Base-by-base conservation (phyloP, 371 early-diverging fungal species). In the Dipsacomyces acuminosporus region DNA sequence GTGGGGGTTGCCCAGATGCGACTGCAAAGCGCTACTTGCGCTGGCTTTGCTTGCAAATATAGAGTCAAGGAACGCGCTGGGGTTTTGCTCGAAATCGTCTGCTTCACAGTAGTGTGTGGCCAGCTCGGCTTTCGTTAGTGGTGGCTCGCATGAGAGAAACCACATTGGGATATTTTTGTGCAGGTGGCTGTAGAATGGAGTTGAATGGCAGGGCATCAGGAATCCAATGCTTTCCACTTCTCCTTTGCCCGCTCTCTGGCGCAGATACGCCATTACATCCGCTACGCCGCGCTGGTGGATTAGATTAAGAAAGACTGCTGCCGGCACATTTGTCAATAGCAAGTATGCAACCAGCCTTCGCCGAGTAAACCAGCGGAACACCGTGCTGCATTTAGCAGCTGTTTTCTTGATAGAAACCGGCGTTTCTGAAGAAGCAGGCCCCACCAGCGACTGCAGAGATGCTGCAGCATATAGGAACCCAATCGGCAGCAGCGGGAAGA, bases 201-300 rank as follows among this genome's bases (percentile, higher is more conserved):
- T 93, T 2, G 94, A 94, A 67, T 96, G 96, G 53, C 97, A 96
- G 1, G 97, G 96, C 93, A 92, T 95, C 33, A 94, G 56, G 51
- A 93, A 87, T 0, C 85, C 77, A 1, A 88, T 72, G 19, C 75
- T 71, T 7, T 45, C 50, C 0, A 79, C 72, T 7, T 47, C 46
- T 11, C 59, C 72, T 0, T 23, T 38, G 2, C 51, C 41, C 0
- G 73, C 66, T 46, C 83, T 74, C 0, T 70, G 45, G 40, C 88
- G 76, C 20, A 94, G 45, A 76, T 83, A 89, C 0, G 67, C 43
- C 82, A 90, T 84, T 11, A 84, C 93, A 56, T 93, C 89, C 11
- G 94, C 59, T 0, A 93, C 93, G n/a, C 96, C 97, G 6, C 93
- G 80, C 70, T 94, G 93, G 73, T 96, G 97, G 45, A 86, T 80